Percentiles rank a stretch among this genome's conserved stretches.
phyloP scores from a whole-genome alignment of 495 filamentous ascomycete genomes.

The Aspergillus conjunctus region DNA sequence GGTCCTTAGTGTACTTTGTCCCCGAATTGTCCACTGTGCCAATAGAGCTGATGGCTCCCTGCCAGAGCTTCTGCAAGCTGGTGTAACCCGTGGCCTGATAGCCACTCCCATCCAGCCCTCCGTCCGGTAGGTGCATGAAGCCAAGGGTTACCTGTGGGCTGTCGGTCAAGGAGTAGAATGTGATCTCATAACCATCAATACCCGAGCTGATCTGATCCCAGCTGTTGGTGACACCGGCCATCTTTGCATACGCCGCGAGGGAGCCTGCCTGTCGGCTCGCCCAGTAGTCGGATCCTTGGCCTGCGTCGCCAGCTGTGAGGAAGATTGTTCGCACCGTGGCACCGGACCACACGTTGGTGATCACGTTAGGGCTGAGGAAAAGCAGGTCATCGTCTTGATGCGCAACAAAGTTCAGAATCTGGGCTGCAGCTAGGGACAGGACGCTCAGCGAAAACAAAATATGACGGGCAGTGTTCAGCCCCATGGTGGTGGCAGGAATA shows the following conservation, averaged over 20 bases:
- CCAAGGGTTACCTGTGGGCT: conserved; percentile 20
- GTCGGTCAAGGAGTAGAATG: conserved; percentile 10
- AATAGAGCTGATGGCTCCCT: background rate
- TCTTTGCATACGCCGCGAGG: conserved; percentile 21
- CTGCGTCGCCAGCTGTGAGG: conserved; percentile 80
- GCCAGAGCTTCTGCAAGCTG: conserved; percentile 21
- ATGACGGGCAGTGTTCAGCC: background rate
- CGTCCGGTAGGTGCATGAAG: conserved; percentile 25
- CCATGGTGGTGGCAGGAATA: background rate
- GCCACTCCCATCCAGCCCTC: conserved; percentile 14
- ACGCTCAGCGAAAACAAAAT: background rate
- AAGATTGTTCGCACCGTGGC: conserved; percentile 64
- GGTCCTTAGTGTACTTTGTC: conserved; percentile 11
- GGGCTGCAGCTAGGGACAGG: background rate
- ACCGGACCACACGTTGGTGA: conserved; percentile 33
- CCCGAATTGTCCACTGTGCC: background rate
- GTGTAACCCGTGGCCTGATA: conserved; percentile 14
- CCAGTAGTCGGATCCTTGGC: conserved; percentile 39
- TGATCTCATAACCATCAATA: conserved; percentile 1
- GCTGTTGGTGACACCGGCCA: conserved; percentile 10
- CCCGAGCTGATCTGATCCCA: conserved; percentile 19
- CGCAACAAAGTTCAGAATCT: conserved; percentile 26
- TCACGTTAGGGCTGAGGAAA: conserved; percentile 22
- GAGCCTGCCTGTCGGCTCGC: conserved; percentile 17
- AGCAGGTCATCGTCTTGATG: conserved; percentile 28